Evolutionary conservation across 768 basidiomycete genomes (phyloP), one percentile per base, ranked within the genome.

Genomic region (Macrolepiota fuliginosa): DNA sequence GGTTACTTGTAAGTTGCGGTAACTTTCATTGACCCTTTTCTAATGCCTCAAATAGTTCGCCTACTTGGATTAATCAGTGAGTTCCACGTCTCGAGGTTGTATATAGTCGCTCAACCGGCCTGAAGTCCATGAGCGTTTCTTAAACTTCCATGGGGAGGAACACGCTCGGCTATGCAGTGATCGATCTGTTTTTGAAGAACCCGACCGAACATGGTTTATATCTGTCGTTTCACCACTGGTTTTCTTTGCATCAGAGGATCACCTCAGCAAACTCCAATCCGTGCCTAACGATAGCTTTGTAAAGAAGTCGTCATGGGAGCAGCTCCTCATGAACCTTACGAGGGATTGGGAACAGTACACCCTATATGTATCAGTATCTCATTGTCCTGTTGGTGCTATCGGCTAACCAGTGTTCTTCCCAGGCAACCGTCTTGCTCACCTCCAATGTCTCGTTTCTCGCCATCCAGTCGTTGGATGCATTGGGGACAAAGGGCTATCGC

Each of bases 331-430:
- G 3, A 7, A 7, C 7, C 29, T 83, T 22, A 73, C 72, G 17
- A 70, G 70, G 4, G 78, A 85, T 55, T 78, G 81, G 72, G 71
- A 77, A 54, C 79, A 80, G 55, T 74, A 77, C 37, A 80, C 76
- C 3, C 29, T 32, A 32, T 3, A 3, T 32, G 29, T 32, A 32
- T 32, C 29, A 7, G 29, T 32, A 7, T 32, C 7, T 32, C 7
- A 32, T 32, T 3, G 29, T 32, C 7, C 4, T n/a, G n/a, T n/a
- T 29, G 12, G 11, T 10, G 35, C 29, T 25, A 39, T 19, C 7
- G 17, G 42, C 2, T 50, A 19, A n/a, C 29, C 17, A 7, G 3
- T 39, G 19, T 11, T 22, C 7, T 29, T 22, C 13, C 22, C 36
- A 65, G 64, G 64, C 58, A 12, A 66, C 65, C 4, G 65, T 66